phyloP scores from a whole-genome alignment of 208 protist genomes.

The Leishmania arabica region DNA sequence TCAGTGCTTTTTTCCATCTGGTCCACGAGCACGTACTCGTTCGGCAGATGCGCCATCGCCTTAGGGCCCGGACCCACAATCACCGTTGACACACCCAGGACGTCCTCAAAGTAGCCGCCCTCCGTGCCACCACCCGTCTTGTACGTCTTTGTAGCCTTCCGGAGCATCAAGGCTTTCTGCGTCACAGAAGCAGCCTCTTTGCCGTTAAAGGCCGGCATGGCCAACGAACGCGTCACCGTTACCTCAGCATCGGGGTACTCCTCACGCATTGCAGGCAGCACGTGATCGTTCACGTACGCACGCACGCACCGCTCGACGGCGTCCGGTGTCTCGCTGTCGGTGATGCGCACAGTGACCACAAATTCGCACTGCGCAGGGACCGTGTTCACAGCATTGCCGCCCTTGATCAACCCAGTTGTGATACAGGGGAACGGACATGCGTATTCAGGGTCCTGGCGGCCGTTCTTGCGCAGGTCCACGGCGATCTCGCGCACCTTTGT shows the following conservation, averaged over 20 bases:
- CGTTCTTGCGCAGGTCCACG: conserved; percentile 37
- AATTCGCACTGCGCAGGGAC: conserved; percentile 57
- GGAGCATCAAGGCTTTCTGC: conserved; percentile 24
- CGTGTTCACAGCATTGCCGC: conserved; percentile 55
- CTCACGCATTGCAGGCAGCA: conserved; percentile 42
- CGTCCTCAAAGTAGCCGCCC: conserved; percentile 58
- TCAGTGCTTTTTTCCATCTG: conserved; percentile 36
- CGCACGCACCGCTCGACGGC: conserved; percentile 34
- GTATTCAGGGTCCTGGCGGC: conserved; percentile 16
- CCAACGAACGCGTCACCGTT: conserved; percentile 8
- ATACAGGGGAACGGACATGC: conserved; percentile 35
- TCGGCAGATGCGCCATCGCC: conserved; percentile 51
- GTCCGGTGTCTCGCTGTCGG: conserved; percentile 25
- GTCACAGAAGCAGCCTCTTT: conserved; percentile 44
- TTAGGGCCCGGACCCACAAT: conserved; percentile 52
- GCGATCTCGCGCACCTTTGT: conserved; percentile 40
- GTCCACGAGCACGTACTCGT: conserved; percentile 56
- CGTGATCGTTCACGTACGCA: conserved; percentile 34
- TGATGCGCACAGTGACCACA: conserved; percentile 42
- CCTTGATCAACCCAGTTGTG: conserved; percentile 41
- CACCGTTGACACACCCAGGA: conserved; percentile 51
- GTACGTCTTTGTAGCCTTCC: conserved; percentile 14
- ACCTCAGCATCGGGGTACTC: conserved; percentile 49
- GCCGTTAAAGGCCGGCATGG: conserved; percentile 37
- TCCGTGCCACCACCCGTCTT: conserved; percentile 49